These are phyloP conservation scores for Solioccasus polychromus DNA, from an alignment of 768 basidiomycete genomes.

Conservation along the genomic window DNA sequence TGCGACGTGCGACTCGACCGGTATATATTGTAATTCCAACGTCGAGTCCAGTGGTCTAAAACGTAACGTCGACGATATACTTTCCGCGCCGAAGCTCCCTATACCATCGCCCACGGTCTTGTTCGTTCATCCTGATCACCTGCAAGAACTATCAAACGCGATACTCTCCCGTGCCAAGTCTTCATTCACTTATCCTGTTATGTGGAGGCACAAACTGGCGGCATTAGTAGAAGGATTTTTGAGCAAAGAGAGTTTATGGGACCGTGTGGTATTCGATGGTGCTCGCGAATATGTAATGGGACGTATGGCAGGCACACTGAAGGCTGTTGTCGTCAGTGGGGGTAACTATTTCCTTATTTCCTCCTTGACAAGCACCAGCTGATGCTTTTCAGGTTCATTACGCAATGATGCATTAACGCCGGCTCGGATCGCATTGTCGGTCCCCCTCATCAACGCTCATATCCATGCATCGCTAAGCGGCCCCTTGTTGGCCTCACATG, in stretches of 20 bases:
- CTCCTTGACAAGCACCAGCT: neutral
- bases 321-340: conserved; percentile 70
- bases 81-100: conserved; percentile 46
- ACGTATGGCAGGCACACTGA: conserved; percentile 55
- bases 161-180: conserved; percentile 56
- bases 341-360: conserved; percentile 43
- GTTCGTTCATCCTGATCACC: conserved; percentile 67
- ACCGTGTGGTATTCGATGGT: conserved; percentile 68
- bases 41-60: conserved; percentile 3
- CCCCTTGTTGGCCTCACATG: conserved; percentile 79
- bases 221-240: conserved; percentile 70
- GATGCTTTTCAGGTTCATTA: conserved; percentile 42
- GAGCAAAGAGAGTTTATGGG: conserved; percentile 81
- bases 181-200: conserved; percentile 55
- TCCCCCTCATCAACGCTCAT: conserved; percentile 68
- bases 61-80: conserved; percentile 45
- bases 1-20: conserved; percentile 58
- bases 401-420: conserved; percentile 51
- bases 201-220: conserved; percentile 75
- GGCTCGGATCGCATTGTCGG: conserved; percentile 69
- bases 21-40: conserved; percentile 40
- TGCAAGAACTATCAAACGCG: conserved; percentile 49
- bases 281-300: conserved; percentile 63
- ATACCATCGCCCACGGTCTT: conserved; percentile 76
- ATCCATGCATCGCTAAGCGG: conserved; percentile 64